Evolutionary conservation across 2,329 filamentous ascomycete species (phyloP).

Genomic region (Microdochium nivale): DNA sequence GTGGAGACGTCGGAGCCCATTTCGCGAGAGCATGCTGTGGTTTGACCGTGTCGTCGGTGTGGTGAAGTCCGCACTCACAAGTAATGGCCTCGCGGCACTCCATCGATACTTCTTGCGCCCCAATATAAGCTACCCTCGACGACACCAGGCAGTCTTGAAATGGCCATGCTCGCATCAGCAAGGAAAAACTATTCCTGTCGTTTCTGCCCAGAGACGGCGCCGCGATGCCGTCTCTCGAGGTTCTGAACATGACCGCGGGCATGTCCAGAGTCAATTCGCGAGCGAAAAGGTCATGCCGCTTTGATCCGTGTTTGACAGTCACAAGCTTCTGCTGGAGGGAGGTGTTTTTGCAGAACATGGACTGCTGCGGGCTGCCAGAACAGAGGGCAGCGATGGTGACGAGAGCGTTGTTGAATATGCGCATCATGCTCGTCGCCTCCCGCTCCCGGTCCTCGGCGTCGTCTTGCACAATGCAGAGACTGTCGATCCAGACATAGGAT

Average conservation of each 20-base stretch:
- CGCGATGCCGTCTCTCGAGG: not conserved
- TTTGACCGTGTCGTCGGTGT: not conserved
- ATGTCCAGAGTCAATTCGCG: not conserved
- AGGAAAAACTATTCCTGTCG: not conserved
- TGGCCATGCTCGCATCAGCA: slow-evolving; percentile 5
- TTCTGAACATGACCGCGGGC: slow-evolving; percentile 3
- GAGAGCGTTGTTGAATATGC: not conserved
- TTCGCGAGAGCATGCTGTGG: not conserved
- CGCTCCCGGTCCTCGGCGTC: slow-evolving; percentile 5
- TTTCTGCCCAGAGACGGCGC: too few species aligned
- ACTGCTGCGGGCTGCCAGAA: not conserved
- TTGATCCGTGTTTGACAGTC: not conserved
- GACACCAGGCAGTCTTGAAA: slow-evolving; percentile 6
- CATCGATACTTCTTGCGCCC: slow-evolving; percentile 3
- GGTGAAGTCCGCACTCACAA: slow-evolving; percentile 4
- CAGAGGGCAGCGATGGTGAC: slow-evolving; percentile 1
- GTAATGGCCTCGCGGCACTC: slow-evolving; percentile 2
- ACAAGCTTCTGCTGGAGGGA: not conserved
- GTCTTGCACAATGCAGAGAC: slow-evolving; percentile 8
- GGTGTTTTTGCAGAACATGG: not conserved
- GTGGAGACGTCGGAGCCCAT: not conserved
- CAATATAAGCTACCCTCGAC: slow-evolving; percentile 4
- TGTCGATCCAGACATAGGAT: slow-evolving; percentile 8
- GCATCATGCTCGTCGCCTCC: slow-evolving; percentile 5
- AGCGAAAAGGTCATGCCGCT: slow-evolving; percentile 1